Evolutionary conservation across 306 rosid species (phyloP), one percentile per base, ranked within the genome.

Genomic region (Hippophae rhamnoides): DNA sequence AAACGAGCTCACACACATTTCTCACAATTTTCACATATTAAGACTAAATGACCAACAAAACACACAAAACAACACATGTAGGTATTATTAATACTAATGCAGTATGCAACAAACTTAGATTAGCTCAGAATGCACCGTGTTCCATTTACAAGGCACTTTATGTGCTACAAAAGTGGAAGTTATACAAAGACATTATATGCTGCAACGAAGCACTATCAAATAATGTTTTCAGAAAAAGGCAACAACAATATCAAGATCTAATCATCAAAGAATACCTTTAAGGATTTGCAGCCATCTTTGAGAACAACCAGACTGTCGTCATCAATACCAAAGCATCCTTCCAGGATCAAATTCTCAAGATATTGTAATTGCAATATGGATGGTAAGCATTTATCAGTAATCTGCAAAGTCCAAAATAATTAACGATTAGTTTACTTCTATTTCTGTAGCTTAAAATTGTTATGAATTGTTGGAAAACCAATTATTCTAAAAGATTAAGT

Each of bases 311-410:
- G 82, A 77, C 81, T 67, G 69, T 79, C 82, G 25, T 88, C 94
- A 26, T 84, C 90, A 42, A 92, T 77, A 57, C 93, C 90, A 63
- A 71, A 82, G 78, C 99, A 92, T 62, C 99, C 99, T 80, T 88
- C 94, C 8, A 92, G 78, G 48, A 77, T 76, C 84, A 92, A 80
- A 75, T 92, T 94, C 70, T 92, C 96, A 57, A 92, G 86, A 76
- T 78, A 60, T 49, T 78, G 78, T 75, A 92, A 79, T 67, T 81
- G 74, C 68, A 84, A 76, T 61, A 92, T 80, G 41, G 95, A 84
- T 6, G 89, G 80, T 9, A 92, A 79, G 72, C 99, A 92, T 66
- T 77, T 79, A 31, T 84, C 94, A 0, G 95, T 87, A 74, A 92
- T 92, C 99, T 92, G 77, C 65, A 61, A 59, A 71, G 59, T 56